phyloP scores from a whole-genome alignment of 2,329 filamentous ascomycete species.

The Colletotrichum magnum region DNA sequence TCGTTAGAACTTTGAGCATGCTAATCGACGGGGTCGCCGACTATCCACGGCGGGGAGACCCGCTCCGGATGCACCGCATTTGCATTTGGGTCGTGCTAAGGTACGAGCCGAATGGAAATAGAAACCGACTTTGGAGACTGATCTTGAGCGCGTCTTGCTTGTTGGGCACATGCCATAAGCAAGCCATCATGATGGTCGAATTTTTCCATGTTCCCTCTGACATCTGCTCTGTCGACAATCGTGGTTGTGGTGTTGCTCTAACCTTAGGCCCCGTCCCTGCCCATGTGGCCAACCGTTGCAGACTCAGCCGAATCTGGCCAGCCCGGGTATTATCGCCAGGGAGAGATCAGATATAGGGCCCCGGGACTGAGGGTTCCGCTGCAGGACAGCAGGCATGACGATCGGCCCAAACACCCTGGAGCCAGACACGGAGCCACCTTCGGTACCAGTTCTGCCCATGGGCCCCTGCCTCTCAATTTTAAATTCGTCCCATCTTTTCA shows the following conservation, averaged over 20 bases:
- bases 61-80: slow-evolving; percentile 32
- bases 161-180: neutral
- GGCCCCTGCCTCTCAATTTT: slow-evolving; percentile 35
- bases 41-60: slow-evolving; percentile 24
- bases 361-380: slow-evolving; percentile 38
- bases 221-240: neutral
- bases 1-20: neutral
- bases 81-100: slow-evolving; percentile 2
- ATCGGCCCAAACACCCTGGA: slow-evolving; percentile 38
- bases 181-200: neutral
- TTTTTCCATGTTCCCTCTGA: neutral
- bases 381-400: slow-evolving; percentile 41
- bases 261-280: neutral
- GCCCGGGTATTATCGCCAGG: slow-evolving; percentile 33
- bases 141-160: neutral
- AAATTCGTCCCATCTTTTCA: slow-evolving; percentile 40
- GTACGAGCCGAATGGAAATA: slow-evolving; percentile 8
- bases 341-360: slow-evolving; percentile 39
- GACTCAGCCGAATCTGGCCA: slow-evolving; percentile 13
- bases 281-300: slow-evolving; percentile 19
- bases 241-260: slow-evolving; percentile 6
- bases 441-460: slow-evolving; percentile 31
- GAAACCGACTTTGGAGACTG: neutral
- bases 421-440: slow-evolving; percentile 29
- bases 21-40: slow-evolving; percentile 25